Evolutionary conservation across 1,284 basidiomycete species (phyloP).

Genomic region (Cutaneotrichosporon mucoides): DNA sequence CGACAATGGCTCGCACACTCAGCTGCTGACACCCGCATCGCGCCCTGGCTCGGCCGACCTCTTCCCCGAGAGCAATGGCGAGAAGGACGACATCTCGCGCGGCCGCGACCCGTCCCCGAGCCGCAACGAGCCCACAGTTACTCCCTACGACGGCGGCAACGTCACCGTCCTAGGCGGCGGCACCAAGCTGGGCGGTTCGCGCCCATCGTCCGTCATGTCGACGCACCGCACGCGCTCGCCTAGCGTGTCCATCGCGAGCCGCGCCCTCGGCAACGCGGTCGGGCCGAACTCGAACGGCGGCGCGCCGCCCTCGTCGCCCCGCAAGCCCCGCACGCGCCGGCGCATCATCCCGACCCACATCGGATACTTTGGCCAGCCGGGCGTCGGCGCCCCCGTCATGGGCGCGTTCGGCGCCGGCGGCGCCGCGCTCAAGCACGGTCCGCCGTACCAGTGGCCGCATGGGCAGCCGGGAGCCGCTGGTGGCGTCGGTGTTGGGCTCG

Average conservation of each 20-base stretch:
- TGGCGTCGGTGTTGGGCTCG: conserved; percentile 31
- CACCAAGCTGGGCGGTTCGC: conserved; percentile 48
- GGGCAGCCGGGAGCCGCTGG: conserved; percentile 11
- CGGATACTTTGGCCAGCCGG: conserved; percentile 41
- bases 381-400: conserved; percentile 39
- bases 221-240: conserved; percentile 41
- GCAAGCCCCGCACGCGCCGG: conserved; percentile 40
- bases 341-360: conserved; percentile 47
- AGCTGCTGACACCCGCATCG: conserved; percentile 41
- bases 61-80: conserved; percentile 21
- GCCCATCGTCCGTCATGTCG: conserved; percentile 27
- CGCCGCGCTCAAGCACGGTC: background rate
- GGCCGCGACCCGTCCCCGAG: conserved; percentile 23
- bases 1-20: conserved; percentile 27
- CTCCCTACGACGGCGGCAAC: conserved; percentile 51
- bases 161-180: conserved; percentile 51
- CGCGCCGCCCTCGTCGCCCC: conserved; percentile 4
- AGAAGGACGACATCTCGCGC: conserved; percentile 7
- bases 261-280: conserved; percentile 37
- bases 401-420: conserved; percentile 28
- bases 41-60: conserved; percentile 40
- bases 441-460: conserved; percentile 7
- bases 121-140: conserved; percentile 38
- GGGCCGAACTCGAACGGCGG: conserved; percentile 32
- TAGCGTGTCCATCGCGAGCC: conserved; percentile 39